Base-by-base conservation (phyloP, 2,329 filamentous ascomycete species). In the Penicillium sclerotigenum region DNA sequence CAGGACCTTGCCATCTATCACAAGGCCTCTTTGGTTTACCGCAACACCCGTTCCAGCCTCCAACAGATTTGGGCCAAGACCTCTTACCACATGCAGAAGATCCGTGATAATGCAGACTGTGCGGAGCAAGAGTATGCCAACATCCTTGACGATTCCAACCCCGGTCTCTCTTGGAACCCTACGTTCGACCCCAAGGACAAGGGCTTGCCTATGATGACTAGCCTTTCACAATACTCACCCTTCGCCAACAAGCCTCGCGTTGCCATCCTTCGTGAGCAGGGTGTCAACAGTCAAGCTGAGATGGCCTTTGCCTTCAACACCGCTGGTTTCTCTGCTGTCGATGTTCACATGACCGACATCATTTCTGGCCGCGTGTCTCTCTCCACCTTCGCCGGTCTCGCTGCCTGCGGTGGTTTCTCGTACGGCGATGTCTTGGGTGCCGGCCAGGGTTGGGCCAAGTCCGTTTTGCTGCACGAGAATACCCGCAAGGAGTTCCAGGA, bases 361-460 rank as follows among this genome's bases (percentile, higher is more conserved):
- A 87, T 97, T 54, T 86, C 90, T 24, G 86, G 85, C 11, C 88
- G 89, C 16, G 86, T 90, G 59, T 91, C 90, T 0, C 85, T 99
- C 9, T 82, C 87, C 38, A 87, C 87, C 60, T 97, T 97, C 73
- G 86, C 87, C 31, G 94, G 94, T 64, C 82, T 97, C 45, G 94
- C 93, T 34, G 91, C 91, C n/a, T 96, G 92, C 63, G 94, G 94
- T 71, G 94, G 94, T 47, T 97, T 99, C 83, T 96, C 90, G 16
- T 97, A 96, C 71, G 91, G 91, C 65, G 89, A 93, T 65, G 89
- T 93, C 36, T 83, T 97, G 0, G 94, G 93, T 57, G 94, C 94
- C n/a, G 94, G 94, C 51, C 89, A 93, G 68, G 94, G 94, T 41
- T 99, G 94, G 94, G 91, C 94, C 5, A 92, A 95, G 76, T 93